Base-by-base conservation (phyloP, 331 rosid genomes). In the Erythrophleum ivorense region DNA sequence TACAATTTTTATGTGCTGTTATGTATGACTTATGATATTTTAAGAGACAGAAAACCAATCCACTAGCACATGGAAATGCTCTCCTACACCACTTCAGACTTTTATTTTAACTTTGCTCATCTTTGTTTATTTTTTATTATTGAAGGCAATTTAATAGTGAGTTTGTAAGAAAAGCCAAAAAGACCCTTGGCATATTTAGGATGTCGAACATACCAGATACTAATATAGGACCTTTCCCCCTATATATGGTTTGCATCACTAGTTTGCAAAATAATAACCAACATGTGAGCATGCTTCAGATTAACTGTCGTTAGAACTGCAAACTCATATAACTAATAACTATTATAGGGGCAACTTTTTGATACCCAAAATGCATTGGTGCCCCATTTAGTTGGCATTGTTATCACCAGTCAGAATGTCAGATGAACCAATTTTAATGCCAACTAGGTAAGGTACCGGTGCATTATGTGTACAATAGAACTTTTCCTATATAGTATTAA, bases 31-130 rank as follows among this genome's bases (percentile, higher is more conserved):
- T 33, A 7, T 31, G 41, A 62, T 43, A 76, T 45, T 75, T 9
- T 18, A 79, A 60, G 63, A 79, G 74, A 79, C 21, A 71, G 16
- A 55, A 77, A 52, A 63, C 54, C 21, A 71, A 70, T 38, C 38
- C 60, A 38, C 29, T 58, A 21, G 31, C 33, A 53, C 46, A 62
- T 68, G 38, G 55, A 73, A 72, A 72, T 29, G 58, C 69, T 72
- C 53, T 3, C 40, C 66, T 53, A 73, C 12, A 24, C 71, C 58
- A 21, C 34, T 52, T 9, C 63, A 53, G 73, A 29, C 48, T 71
- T 38, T n/a, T 36, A 6, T 62, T 40, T 59, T 2, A 50, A n/a
- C 52, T 29, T n/a, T 67, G 50, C 57, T 60, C 49, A 38, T 55
- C 31, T 21, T 8, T 60, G 24, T 60, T 60, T 4, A 36, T 62